Base-by-base conservation (phyloP, 768 basidiomycete species). In the Tylopilus rubrobrunneus region DNA sequence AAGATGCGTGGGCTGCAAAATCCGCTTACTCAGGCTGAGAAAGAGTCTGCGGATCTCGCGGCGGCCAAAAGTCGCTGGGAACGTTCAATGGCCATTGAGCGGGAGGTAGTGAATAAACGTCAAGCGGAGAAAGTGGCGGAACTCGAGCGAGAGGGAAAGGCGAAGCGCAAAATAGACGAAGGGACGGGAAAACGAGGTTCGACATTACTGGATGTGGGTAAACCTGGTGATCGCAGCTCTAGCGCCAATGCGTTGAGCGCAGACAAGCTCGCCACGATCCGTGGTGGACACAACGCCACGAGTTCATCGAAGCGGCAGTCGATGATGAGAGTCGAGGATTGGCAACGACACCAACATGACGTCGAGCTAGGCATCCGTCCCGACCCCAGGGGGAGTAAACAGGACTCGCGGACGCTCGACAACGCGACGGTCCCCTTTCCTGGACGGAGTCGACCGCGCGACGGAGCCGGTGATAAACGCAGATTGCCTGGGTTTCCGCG, bases 51-150 rank as follows among this genome's bases (percentile, higher is more conserved):
- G 1, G 81, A 89, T 28, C 60, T 94, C 17, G 80, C 78, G 51
- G 82, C 82, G n/a, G 92, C 91, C 12, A 84, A 82, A 64, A 79
- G 77, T 61, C 82, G 88, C 28, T 96, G 92, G 92, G 91, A 93
- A 68, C 78, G 82, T 39, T 83, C 88, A 44, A 88, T 84, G 70
- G 75, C 77, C 7, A 62, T 78, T 33, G 92, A 95, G 70, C 87
- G 83, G 69, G 82, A 88, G 65, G 86, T 83, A 7, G 86, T 93
- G 65, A 72, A 76, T 42, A 77, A 79, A 65, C 76, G 86, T 55
- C 88, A 91, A 66, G 83, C 84, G 40, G 91, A 92, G 69, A 84
- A 80, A 65, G 83, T 72, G 29, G 76, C 73, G 7, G 71, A 68
- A 33, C 76, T 79, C 14, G 73, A 68, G 45, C 73, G 74, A 57